Base-by-base conservation (phyloP, 139 green algal species). In the Zygnema circumcarinatum region DNA sequence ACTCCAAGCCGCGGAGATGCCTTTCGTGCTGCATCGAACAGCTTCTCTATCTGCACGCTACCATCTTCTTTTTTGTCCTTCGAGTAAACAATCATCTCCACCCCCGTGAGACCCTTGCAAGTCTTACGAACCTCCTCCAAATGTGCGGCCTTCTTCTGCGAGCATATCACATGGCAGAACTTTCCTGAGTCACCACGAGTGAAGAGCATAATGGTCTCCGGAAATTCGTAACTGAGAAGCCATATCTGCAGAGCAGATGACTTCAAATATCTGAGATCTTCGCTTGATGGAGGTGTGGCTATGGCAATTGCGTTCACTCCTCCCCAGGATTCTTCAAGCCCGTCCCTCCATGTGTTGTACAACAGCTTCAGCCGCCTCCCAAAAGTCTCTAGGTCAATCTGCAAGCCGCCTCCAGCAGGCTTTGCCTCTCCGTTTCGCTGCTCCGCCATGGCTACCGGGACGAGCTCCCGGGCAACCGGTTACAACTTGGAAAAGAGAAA, bases 151-250 rank as follows among this genome's bases (percentile, higher is more conserved):
- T 98, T 98, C 86, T 98, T 99, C 38, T 89, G 69, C 79, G 94
- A 96, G 1, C 95, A 95, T 22, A 98, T 42, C 1, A 97, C 92
- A 62, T 96, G 93, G 35, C 88, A 84, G 0, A 86, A 86, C 67
- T 93, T 83, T 41, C 69, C 39, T 69, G 22, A 33, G 11, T 36
- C 76, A 36, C 25, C 38, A 35, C n/a, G 33, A 84, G 0, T 93
- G 74, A 98, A 96, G 2, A 95, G 87, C 85, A 98, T 89, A 1
- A 98, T 72, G 0, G 96, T 98, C 22, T 98, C 96, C 97, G 94
- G 82, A 79, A 88, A 82, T 74, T 87, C 96, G 73, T 98, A 98
- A 47, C 94, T 95, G 81, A 98, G 96, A 21, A 99, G 92, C 96
- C 96, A 99, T 1, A 98, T 85, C 79, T 99, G 96, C 40, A 99